Conservation (phyloP, 2,329 filamentous ascomycete species). For the Penicillium hordei region DNA sequence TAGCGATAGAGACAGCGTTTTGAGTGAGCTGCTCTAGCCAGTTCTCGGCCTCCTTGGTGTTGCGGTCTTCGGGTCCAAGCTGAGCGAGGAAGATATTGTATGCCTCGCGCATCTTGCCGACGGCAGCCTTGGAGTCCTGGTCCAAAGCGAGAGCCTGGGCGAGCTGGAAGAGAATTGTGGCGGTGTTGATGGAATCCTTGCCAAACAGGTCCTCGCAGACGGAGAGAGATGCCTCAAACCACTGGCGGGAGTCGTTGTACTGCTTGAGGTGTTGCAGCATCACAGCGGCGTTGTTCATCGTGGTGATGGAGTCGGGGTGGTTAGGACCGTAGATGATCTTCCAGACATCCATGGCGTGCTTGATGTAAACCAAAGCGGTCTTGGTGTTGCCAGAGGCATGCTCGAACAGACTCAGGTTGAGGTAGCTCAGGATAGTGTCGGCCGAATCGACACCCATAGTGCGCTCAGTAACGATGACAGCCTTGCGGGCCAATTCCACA, state of each 20-base stretch:
- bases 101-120: conserved; percentile 91
- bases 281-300: conserved; percentile 96
- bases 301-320: conserved; percentile 97
- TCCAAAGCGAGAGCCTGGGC: conserved; percentile 95
- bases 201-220: conserved; percentile 91
- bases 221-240: conserved; percentile 90
- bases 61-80: conserved; percentile 86
- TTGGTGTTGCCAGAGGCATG: conserved; percentile 90
- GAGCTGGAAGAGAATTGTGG: conserved; percentile 94
- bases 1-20: conserved; percentile 91
- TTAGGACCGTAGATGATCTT: conserved; percentile 92
- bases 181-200: conserved; percentile 85
- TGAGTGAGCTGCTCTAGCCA: conserved; percentile 97
- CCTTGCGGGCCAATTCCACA: conserved; percentile 92
- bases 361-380: conserved; percentile 81
- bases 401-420: conserved; percentile 92
- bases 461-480: conserved; percentile 91
- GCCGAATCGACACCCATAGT: conserved; percentile 91
- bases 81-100: conserved; percentile 91
- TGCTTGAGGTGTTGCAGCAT: conserved; percentile 96
- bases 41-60: conserved; percentile 95
- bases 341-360: conserved; percentile 92
- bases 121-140: conserved; percentile 86
- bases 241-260: conserved; percentile 89
- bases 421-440: conserved; percentile 91